Conservation (phyloP, 2,329 filamentous ascomycete species). For the Colletotrichum sp. region DNA sequence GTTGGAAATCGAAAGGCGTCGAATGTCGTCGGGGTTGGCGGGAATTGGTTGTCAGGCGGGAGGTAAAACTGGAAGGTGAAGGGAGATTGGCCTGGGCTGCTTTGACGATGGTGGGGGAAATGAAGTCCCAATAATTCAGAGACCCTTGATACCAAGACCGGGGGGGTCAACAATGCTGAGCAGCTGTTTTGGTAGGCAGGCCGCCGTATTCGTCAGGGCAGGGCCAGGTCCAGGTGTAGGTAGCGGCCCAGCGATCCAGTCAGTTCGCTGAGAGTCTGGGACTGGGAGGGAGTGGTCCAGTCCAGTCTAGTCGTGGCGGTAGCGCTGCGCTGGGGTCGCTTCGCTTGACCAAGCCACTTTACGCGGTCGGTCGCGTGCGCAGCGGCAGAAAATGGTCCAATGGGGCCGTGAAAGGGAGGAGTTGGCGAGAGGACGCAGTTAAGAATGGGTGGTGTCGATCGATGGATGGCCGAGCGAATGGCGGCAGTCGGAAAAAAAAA, state of each 20-base stretch:
- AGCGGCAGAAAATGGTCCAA: conserved; percentile 1
- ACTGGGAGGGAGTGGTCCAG: background rate
- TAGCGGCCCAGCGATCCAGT: background rate
- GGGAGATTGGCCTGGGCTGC: conserved; percentile 17
- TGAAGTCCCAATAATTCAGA: conserved; percentile 23
- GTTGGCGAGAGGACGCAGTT: background rate
- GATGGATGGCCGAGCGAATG: background rate
- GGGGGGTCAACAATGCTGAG: conserved; percentile 15
- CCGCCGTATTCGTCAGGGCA: conserved; percentile 13
- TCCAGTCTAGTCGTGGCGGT: background rate
- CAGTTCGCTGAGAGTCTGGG: background rate
- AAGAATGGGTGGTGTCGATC: background rate
- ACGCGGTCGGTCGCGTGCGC: conserved; percentile 21
- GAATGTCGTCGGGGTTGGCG: background rate
- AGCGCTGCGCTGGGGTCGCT: conserved; percentile 20
- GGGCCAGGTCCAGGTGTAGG: background rate
- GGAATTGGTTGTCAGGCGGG: conserved; percentile 8
- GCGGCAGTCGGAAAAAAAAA: background rate
- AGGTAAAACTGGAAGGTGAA: conserved; percentile 8
- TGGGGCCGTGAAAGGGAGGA: background rate
- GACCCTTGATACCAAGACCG: conserved; percentile 21
- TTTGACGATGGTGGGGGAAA: conserved; percentile 24
- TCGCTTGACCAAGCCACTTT: conserved; percentile 20
- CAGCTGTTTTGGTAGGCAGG: conserved; percentile 5
- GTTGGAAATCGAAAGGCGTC: background rate